These are phyloP conservation scores for Leishmania amazonensis DNA, from an alignment of 208 protist genomes.

Conservation along the genomic window DNA sequence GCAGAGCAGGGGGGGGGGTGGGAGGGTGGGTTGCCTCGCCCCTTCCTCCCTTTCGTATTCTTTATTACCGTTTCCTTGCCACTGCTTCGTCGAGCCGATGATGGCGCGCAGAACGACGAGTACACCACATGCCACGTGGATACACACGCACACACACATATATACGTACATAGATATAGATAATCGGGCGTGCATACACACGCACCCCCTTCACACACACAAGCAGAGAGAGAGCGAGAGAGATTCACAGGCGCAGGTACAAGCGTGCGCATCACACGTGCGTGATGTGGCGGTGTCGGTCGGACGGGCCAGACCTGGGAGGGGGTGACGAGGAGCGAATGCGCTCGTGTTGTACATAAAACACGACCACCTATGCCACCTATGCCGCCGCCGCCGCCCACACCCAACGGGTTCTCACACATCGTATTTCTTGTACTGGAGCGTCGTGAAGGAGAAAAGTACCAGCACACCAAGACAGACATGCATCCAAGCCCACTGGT, in stretches of 20 bases:
- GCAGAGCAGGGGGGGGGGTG: neutral
- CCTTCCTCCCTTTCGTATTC: neutral
- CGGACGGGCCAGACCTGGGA: neutral
- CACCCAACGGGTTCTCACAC: neutral
- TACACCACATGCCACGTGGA: neutral
- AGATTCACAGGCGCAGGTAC: neutral
- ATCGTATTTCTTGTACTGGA: constrained; percentile 39
- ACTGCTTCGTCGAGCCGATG: neutral
- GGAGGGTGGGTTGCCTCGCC: no score
- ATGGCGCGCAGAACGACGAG: neutral
- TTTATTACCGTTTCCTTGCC: no score
- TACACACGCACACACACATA: neutral
- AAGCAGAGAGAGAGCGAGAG: neutral
- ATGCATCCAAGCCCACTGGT: constrained; percentile 21
- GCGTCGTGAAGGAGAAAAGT: constrained; percentile 16
- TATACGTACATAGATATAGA: neutral
- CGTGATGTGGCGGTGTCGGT: no score
- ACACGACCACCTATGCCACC: neutral
- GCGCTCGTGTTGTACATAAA: neutral
- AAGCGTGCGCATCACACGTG: neutral
- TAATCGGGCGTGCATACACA: neutral
- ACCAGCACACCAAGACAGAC: constrained; percentile 30
- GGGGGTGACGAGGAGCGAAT: neutral
- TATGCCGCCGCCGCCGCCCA: neutral
- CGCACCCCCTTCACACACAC: neutral